Conservation (phyloP, 257 asterid species). For the Salvia hispanica region DNA sequence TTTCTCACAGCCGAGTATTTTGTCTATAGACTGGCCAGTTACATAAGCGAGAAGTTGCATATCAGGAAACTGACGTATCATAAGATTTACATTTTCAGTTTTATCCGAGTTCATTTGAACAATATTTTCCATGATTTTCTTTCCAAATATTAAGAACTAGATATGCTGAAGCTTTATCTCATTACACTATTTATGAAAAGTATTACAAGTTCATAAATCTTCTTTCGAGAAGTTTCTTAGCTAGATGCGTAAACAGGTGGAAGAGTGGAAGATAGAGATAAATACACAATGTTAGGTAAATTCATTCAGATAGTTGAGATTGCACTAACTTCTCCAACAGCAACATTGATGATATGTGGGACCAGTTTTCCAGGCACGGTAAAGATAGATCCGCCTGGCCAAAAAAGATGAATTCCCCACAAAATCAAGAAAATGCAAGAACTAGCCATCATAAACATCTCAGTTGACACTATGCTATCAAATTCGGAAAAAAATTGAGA, state of each 20-base stretch:
- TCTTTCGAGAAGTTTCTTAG: neutral
- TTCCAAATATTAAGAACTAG: neutral
- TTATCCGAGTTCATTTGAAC: neutral
- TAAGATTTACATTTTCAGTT: conserved; percentile 5
- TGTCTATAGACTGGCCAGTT: neutral
- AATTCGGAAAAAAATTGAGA: neutral
- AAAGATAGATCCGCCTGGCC: conserved; percentile 57
- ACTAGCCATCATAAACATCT: neutral
- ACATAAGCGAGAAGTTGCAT: neutral
- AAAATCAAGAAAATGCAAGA: conserved; percentile 21
- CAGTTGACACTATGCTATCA: conserved; percentile 1
- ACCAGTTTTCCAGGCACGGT: conserved; percentile 49
- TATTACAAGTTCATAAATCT: neutral
- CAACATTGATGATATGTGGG: conserved; percentile 54
- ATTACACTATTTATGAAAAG: conserved; percentile 9
- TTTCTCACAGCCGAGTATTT: neutral
- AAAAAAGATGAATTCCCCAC: conserved; percentile 24
- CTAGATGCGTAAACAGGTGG: conserved; percentile 8
- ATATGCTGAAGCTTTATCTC: neutral
- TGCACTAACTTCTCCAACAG: conserved; percentile 58
- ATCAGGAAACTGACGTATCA: neutral
- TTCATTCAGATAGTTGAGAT: conserved; percentile 7
- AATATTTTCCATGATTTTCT: neutral
- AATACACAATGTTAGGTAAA: conserved; percentile 1
- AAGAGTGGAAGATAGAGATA: conserved; percentile 1